Evolutionary conservation across 768 basidiomycete genomes (phyloP).

Genomic region (Phanerochaete carnosa): DNA sequence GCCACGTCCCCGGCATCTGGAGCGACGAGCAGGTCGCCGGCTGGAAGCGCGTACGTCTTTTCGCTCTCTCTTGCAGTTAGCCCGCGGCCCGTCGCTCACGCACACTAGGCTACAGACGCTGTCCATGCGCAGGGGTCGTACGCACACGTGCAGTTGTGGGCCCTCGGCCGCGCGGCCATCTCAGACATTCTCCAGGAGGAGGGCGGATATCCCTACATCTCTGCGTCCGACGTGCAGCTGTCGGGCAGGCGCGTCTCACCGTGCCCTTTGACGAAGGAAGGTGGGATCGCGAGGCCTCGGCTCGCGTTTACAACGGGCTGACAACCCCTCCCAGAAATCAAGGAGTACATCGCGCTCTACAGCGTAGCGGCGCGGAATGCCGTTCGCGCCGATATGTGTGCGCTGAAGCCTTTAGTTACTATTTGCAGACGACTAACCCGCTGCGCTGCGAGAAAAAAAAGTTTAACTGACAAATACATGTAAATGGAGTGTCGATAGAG

Average conservation of each 20-base stretch:
- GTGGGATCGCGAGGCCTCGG: constrained; percentile 7
- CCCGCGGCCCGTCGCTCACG: background rate
- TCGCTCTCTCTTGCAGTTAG: background rate
- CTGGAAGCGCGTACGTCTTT: constrained; percentile 43
- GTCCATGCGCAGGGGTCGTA: constrained; percentile 53
- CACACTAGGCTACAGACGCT: constrained; percentile 45
- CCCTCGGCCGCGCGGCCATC: constrained; percentile 44
- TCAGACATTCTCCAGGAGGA: constrained; percentile 33
- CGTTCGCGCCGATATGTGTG: constrained; percentile 37
- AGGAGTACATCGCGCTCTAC: constrained; percentile 33
- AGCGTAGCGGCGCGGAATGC: constrained; percentile 22
- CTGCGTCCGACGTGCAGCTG: constrained; percentile 30
- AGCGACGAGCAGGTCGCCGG: constrained; percentile 50
- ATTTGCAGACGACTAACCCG: too few relatives aligned
- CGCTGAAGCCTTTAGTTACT: too few relatives aligned
- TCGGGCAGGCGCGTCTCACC: constrained; percentile 8
- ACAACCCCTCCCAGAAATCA: constrained; percentile 21
- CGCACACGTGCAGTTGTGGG: constrained; percentile 58
- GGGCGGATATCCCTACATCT: constrained; percentile 29
- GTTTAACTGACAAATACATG: too few relatives aligned
- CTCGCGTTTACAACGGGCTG: background rate
- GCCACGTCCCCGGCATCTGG: constrained; percentile 61
- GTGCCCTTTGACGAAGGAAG: constrained; percentile 21
- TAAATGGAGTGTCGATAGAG: too few relatives aligned
- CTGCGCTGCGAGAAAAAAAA: too few relatives aligned